Base-by-base conservation (phyloP, 2,329 filamentous ascomycete species). In the Didymella sp. region DNA sequence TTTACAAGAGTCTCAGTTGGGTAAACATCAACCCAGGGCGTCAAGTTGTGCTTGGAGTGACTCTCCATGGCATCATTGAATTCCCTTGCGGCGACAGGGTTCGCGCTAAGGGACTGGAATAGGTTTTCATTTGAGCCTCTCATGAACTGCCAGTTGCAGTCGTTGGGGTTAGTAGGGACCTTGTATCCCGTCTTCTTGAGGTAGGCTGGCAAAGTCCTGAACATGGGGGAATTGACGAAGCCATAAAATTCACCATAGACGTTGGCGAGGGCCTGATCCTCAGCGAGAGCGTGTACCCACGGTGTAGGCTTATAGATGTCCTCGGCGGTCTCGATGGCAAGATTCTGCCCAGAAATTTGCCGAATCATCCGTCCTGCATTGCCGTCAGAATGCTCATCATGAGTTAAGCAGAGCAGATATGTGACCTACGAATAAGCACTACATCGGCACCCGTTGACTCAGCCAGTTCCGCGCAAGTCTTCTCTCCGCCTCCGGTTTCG, bases 21-120 rank as follows among this genome's bases (percentile, higher is more conserved):
- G 51, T 58, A 61, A 41, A 61, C 47, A 41, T 61, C 58, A 46
- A 61, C 49, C 58, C 55, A 61, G 51, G 53, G 53, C 47, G 53
- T 51, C 41, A 56, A 43, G 35, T 56, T 51, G 30, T 56, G 47
- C 53, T 51, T 56, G 27, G 53, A 56, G 53, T 56, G 47, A 47
- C 53, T 56, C 47, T 56, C 53, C 47, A 56, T 56, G 42, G 53
- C 53, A 56, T 56, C 47, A 43, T 56, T 56, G 28, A 56, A 56
- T 47, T 56, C 53, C 28, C 42, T 56, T 51, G 53, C 53, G 17
- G 53, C 53, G 47, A 42, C 42, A 51, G 53, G 41, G 53, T 56
- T 56, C 19, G 27, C 47, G 47, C 53, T 47, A 43, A 56, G 53
- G 42, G 53, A 56, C 42, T 56, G 47, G 27, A 56, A 56, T 24